Conservation (phyloP, 768 basidiomycete species). For the Suillus cothurnatus region DNA sequence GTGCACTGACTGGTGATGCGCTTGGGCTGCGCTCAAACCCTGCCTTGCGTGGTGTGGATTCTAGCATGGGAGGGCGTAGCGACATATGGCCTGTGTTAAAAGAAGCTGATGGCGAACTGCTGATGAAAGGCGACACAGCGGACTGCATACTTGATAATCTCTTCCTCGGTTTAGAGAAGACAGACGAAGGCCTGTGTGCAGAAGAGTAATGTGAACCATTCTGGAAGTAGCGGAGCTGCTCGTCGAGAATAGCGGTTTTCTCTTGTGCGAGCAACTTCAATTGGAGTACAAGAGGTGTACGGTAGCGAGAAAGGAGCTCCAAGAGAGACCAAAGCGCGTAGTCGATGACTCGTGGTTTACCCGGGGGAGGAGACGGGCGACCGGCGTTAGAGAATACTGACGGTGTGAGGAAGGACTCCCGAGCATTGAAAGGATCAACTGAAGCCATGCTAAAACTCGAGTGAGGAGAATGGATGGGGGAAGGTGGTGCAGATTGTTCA, state of each 20-base stretch:
- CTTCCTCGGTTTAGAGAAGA: slow-evolving; percentile 59
- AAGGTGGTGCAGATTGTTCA: slow-evolving; percentile 48
- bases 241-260: slow-evolving; percentile 56
- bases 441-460: slow-evolving; percentile 33
- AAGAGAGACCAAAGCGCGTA: slow-evolving; percentile 74
- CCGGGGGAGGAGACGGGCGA: slow-evolving; percentile 22
- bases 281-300: slow-evolving; percentile 64
- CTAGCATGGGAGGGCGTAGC: slow-evolving; percentile 31
- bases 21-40: slow-evolving; percentile 45
- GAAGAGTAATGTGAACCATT: slow-evolving; percentile 34
- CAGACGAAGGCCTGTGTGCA: slow-evolving; percentile 47
- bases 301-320: slow-evolving; percentile 63
- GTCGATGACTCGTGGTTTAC: slow-evolving; percentile 62
- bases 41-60: slow-evolving; percentile 38
- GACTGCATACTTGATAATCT: slow-evolving; percentile 39
- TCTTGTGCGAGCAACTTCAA: slow-evolving; percentile 68
- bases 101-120: slow-evolving; percentile 30
- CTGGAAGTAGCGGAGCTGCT: slow-evolving; percentile 45
- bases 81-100: not conserved
- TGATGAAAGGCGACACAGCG: slow-evolving; percentile 44
- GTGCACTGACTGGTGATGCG: slow-evolving; percentile 39
- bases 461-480: slow-evolving; percentile 56
- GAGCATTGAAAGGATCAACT: slow-evolving; percentile 15
- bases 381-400: slow-evolving; percentile 6
- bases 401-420: slow-evolving; percentile 1